phyloP scores from a whole-genome alignment of 306 rosid genomes.

The Senna siamea region DNA sequence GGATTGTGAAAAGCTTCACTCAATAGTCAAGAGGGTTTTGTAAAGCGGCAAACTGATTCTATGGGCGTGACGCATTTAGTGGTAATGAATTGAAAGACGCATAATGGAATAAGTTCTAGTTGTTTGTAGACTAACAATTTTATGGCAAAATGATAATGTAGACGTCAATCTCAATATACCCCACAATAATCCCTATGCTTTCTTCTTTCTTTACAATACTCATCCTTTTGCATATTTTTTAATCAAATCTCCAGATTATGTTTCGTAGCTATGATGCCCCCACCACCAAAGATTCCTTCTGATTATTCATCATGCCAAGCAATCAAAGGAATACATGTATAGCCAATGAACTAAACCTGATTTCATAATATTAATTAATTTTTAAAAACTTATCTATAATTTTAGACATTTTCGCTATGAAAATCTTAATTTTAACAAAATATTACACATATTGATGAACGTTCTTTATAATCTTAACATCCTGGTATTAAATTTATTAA shows the following conservation, averaged over 20 bases:
- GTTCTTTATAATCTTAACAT: too few species aligned
- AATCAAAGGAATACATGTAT: background rate
- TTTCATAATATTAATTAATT: too few species aligned
- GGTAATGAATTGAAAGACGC: background rate
- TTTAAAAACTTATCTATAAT: too few species aligned
- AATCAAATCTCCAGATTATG: background rate
- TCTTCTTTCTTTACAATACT: background rate
- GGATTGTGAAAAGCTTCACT: too few species aligned
- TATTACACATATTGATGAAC: too few species aligned
- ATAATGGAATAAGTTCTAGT: conserved; percentile 13
- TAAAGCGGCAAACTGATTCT: too few species aligned
- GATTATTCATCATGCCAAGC: background rate
- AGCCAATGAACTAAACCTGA: background rate
- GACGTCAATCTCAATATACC: conserved; percentile 10
- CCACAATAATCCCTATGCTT: background rate
- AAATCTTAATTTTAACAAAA: too few species aligned
- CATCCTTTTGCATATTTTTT: background rate
- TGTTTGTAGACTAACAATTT: background rate
- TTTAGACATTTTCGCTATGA: too few species aligned
- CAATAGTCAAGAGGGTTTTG: too few species aligned
- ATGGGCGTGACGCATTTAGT: too few species aligned
- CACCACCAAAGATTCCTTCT: conserved; percentile 7
- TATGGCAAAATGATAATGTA: conserved; percentile 19
- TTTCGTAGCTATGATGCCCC: conserved; percentile 10
- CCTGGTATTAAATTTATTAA: too few species aligned